These are phyloP conservation scores for Eimeria zaria DNA, from an alignment of 169 alveolate genomes.

Conservation along the genomic window DNA sequence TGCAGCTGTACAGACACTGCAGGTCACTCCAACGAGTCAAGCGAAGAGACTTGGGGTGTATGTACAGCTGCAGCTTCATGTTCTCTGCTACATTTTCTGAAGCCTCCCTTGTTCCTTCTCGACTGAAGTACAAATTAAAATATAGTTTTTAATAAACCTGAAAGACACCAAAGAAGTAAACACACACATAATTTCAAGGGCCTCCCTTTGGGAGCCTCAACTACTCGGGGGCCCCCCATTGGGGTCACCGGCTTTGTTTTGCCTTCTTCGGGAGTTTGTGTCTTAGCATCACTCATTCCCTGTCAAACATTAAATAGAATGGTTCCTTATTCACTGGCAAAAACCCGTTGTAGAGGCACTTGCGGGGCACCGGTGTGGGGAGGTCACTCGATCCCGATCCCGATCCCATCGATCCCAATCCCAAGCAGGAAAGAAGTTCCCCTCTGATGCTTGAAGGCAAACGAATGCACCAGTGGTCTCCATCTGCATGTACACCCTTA, in stretches of 20 bases:
- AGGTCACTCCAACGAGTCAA: not conserved
- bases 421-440: too few species aligned
- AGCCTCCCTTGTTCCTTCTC: not conserved
- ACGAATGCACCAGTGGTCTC: not conserved
- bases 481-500: not conserved
- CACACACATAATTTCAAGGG: not conserved
- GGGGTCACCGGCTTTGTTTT: not conserved
- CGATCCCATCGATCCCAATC: not conserved
- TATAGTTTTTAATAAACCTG: not conserved
- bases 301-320: too few species aligned
- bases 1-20: not conserved
- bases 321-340: not conserved
- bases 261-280: not conserved
- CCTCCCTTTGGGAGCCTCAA: too few species aligned
- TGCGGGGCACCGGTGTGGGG: not conserved
- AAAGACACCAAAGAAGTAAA: not conserved
- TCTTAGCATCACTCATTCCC: not conserved
- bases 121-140: too few species aligned
- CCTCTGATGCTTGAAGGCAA: too few species aligned
- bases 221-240: not conserved
- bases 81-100: not conserved
- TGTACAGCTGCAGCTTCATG: not conserved
- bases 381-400: slow-evolving; percentile 1
- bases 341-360: not conserved
- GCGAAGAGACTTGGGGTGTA: too few species aligned